Conservation (phyloP, 139 green algal genomes). For the Dunaliella sp. region DNA sequence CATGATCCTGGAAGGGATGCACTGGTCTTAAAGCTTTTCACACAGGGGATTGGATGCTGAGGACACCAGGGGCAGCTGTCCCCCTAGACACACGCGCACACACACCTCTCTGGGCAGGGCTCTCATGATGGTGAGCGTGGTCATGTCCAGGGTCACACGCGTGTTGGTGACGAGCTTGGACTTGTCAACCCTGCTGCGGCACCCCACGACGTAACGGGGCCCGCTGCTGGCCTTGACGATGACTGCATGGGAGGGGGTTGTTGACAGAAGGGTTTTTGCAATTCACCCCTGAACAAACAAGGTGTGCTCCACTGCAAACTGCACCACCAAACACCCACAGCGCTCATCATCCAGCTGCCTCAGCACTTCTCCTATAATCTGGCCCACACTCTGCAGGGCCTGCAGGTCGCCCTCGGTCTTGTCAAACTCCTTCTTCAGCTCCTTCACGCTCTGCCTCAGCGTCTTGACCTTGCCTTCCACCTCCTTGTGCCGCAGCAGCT, state of each 20-base stretch:
- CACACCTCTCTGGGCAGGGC: slow-evolving; percentile 92
- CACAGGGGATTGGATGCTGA: too few relatives aligned
- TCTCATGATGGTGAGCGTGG: slow-evolving; percentile 99
- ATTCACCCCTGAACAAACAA: too few relatives aligned
- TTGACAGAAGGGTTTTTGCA: too few relatives aligned
- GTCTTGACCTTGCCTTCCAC: slow-evolving; percentile 75
- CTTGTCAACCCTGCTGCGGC: slow-evolving; percentile 95
- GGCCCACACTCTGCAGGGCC: slow-evolving; percentile 96
- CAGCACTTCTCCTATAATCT: slow-evolving; percentile 99
- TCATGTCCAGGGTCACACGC: slow-evolving; percentile 98
- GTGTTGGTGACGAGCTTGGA: slow-evolving; percentile 87
- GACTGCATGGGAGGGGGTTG: slow-evolving; percentile 57
- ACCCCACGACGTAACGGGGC: slow-evolving; percentile 97
- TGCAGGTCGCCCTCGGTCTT: slow-evolving; percentile 99
- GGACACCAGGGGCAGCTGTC: neutral
- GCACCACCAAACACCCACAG: slow-evolving; percentile 55
- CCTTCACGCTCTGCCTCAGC: slow-evolving; percentile 79
- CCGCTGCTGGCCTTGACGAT: slow-evolving; percentile 99
- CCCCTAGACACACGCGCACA: neutral
- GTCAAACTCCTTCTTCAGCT: slow-evolving; percentile 89
- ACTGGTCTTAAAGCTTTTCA: too few relatives aligned
- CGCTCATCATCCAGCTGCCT: slow-evolving; percentile 96
- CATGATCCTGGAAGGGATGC: neutral
- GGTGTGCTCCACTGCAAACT: neutral
- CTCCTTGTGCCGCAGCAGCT: slow-evolving; percentile 86